Evolutionary conservation across 2,329 filamentous ascomycete species (phyloP).

Genomic region (Byssoonygena ceratinophila): DNA sequence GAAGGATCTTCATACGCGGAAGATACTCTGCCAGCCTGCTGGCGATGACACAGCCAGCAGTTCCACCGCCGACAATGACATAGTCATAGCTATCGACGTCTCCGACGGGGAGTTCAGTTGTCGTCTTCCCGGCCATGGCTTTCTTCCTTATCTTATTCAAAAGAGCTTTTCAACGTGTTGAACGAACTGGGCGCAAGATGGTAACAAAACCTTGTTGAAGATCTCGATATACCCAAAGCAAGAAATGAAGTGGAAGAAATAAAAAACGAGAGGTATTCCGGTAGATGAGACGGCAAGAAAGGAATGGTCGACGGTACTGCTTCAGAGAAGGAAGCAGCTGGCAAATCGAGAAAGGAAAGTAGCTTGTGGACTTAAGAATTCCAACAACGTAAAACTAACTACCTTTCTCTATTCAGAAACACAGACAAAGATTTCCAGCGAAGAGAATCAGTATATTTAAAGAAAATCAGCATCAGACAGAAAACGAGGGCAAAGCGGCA

Average conservation of each 20-base stretch:
- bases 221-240: not conserved
- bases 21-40: slow-evolving; percentile 72
- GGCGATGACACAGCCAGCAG: slow-evolving; percentile 75
- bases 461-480: not conserved
- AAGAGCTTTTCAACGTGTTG: not conserved
- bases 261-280: not conserved
- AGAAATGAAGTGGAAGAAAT: not conserved
- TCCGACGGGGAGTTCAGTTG: slow-evolving; percentile 53
- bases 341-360: too few species aligned
- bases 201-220: slow-evolving; percentile 10
- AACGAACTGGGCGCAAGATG: not conserved
- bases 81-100: slow-evolving; percentile 67
- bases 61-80: slow-evolving; percentile 74
- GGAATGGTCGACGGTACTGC: too few species aligned
- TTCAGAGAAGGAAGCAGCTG: too few species aligned
- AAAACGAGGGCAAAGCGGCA: not conserved
- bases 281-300: not conserved
- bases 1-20: slow-evolving; percentile 65
- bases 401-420: too few species aligned
- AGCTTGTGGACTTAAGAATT: too few species aligned
- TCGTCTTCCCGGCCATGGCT: slow-evolving; percentile 47
- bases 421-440: too few species aligned
- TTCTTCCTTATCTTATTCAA: not conserved
- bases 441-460: not conserved
- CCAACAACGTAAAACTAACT: too few species aligned